phyloP scores from a whole-genome alignment of 108 stramenopile genomes.

The Chaetoceros muelleri region DNA sequence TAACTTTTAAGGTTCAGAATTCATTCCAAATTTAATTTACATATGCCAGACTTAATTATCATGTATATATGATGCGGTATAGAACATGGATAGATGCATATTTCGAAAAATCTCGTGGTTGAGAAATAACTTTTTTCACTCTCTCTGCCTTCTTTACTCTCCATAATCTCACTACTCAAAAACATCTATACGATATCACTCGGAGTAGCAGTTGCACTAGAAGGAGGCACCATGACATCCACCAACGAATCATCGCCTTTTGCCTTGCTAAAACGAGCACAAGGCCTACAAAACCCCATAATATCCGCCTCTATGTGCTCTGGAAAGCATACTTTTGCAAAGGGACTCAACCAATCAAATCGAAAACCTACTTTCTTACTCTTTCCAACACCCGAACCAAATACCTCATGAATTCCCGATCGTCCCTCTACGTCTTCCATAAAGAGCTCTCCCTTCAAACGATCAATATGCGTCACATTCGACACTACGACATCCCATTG shows the following conservation, averaged over 20 bases:
- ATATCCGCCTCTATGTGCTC: conserved; percentile 56
- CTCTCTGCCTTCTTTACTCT: background rate
- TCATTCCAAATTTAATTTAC: too few relatives aligned
- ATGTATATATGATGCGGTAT: too few relatives aligned
- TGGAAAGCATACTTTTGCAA: conserved; percentile 72
- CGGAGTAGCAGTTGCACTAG: background rate
- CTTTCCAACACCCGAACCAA: conserved; percentile 31
- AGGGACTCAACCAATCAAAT: conserved; percentile 69
- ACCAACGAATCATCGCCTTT: background rate
- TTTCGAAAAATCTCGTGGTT: background rate
- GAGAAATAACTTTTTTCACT: background rate
- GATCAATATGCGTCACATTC: conserved; percentile 94
- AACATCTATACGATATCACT: too few relatives aligned
- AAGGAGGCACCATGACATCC: background rate
- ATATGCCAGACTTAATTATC: too few relatives aligned
- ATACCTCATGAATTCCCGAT: conserved; percentile 65
- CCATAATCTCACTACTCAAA: too few relatives aligned
- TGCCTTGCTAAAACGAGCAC: conserved; percentile 12
- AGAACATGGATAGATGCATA: too few relatives aligned
- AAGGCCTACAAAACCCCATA: conserved; percentile 75
- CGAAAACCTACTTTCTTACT: conserved; percentile 31
- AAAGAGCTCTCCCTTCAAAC: conserved; percentile 70
- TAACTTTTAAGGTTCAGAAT: conserved; percentile 5
- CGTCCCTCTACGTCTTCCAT: conserved; percentile 18
- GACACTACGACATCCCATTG: conserved; percentile 87